Conservation (phyloP, 768 basidiomycete species). For the Hydnum rufescens region DNA sequence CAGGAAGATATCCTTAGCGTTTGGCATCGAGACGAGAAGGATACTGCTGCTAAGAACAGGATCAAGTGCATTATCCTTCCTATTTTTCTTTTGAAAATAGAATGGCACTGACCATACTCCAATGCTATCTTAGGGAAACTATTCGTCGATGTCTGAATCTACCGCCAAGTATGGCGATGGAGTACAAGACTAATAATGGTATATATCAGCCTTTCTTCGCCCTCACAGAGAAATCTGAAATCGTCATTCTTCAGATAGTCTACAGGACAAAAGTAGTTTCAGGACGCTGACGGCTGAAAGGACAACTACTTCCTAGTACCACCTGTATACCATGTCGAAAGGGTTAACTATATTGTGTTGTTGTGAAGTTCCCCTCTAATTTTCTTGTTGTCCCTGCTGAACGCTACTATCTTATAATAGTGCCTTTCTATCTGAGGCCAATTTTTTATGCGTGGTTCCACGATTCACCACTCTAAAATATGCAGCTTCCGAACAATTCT, state of each 20-base stretch:
- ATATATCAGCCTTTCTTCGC: background rate
- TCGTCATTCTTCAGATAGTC: slow-evolving; percentile 36
- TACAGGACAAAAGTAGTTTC: slow-evolving; percentile 78
- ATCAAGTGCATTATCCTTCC: slow-evolving; percentile 40
- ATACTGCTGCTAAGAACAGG: slow-evolving; percentile 54
- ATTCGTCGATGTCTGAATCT: slow-evolving; percentile 59
- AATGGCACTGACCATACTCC: background rate
- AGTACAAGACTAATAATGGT: slow-evolving; percentile 92
- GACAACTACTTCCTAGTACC: background rate
- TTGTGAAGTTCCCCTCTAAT: no score
- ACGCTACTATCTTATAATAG: no score
- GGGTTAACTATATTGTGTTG: no score
- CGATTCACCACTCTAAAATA: no score
- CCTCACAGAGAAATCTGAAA: background rate
- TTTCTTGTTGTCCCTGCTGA: no score
- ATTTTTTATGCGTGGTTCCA: no score
- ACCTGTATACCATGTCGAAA: no score
- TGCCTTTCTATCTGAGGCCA: no score
- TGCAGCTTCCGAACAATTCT: no score
- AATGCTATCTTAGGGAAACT: slow-evolving; percentile 37
- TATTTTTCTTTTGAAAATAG: background rate
- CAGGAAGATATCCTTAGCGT: slow-evolving; percentile 86
- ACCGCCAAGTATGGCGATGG: slow-evolving; percentile 62
- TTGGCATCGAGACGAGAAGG: slow-evolving; percentile 76
- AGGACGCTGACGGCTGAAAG: slow-evolving; percentile 17